These are phyloP conservation scores for Ceratobasidium sp. DNA, from an alignment of 1,284 basidiomycete genomes.

Conservation along the genomic window DNA sequence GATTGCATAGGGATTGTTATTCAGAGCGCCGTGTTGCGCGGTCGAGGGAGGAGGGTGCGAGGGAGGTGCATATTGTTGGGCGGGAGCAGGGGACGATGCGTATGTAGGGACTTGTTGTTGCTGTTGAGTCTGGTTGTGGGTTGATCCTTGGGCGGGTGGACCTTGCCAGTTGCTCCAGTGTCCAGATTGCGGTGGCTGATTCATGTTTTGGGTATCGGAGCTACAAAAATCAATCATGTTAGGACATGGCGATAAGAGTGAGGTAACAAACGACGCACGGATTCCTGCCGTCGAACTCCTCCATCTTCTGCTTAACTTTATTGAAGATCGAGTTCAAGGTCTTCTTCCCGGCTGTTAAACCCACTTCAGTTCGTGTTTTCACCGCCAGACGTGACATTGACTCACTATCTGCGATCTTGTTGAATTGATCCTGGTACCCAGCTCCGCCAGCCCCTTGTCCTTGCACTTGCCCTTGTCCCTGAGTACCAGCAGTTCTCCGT, in stretches of 20 bases:
- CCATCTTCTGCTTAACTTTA: slow-evolving; percentile 81
- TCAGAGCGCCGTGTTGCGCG: slow-evolving; percentile 12
- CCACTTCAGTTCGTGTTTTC: background rate
- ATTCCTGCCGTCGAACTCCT: slow-evolving; percentile 66
- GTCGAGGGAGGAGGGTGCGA: slow-evolving; percentile 3
- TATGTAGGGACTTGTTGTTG: slow-evolving; percentile 21
- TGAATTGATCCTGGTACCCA: slow-evolving; percentile 71
- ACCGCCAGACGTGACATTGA: slow-evolving; percentile 26
- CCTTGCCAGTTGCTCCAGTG: slow-evolving; percentile 41
- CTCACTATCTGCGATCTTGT: slow-evolving; percentile 78
- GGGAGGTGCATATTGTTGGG: background rate
- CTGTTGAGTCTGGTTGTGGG: background rate
- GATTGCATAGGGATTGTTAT: slow-evolving; percentile 17
- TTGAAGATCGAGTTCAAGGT: slow-evolving; percentile 75
- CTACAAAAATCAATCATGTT: background rate
- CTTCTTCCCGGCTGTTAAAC: slow-evolving; percentile 72
- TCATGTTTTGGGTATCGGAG: slow-evolving; percentile 40
- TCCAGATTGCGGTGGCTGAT: slow-evolving; percentile 24
- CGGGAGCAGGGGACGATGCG: slow-evolving; percentile 23
- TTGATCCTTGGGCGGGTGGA: background rate
- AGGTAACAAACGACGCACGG: slow-evolving; percentile 1
- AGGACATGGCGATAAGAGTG: background rate
- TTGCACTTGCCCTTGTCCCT: slow-evolving; percentile 68
- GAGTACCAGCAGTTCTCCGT: slow-evolving; percentile 57
- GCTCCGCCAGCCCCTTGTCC: slow-evolving; percentile 13